Percentiles rank a stretch among this genome's conserved stretches.
These are phyloP conservation scores for Crinitomyces ghanaensis DNA, from an alignment of 805 yeast species.

Conservation along the genomic window DNA sequence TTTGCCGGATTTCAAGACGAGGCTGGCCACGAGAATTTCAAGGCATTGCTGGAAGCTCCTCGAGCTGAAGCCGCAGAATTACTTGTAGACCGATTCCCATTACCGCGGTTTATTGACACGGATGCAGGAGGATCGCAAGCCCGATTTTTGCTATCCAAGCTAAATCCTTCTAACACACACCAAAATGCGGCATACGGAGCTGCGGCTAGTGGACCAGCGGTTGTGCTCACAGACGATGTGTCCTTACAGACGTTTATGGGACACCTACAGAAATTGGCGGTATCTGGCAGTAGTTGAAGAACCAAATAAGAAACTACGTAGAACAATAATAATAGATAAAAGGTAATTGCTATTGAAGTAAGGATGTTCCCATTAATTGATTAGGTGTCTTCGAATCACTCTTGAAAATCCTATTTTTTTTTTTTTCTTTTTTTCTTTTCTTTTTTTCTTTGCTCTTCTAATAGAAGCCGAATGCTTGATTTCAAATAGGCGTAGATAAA, in stretches of 20 bases:
- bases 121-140: slow-evolving; percentile 99
- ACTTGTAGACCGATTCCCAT: slow-evolving; percentile 87
- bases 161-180: slow-evolving; percentile 86
- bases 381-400: too few species aligned
- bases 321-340: too few species aligned
- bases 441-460: too few species aligned
- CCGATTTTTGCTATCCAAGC: slow-evolving; percentile 85
- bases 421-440: too few species aligned
- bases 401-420: too few species aligned
- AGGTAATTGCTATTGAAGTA: too few species aligned
- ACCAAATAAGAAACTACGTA: too few species aligned
- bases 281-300: slow-evolving; percentile 39
- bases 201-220: slow-evolving; percentile 49
- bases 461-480: too few species aligned
- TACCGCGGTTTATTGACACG: slow-evolving; percentile 94
- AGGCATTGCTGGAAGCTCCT: slow-evolving; percentile 77
- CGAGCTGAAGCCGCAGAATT: slow-evolving; percentile 86
- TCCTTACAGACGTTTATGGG: slow-evolving; percentile 90
- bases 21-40: slow-evolving; percentile 81
- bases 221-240: slow-evolving; percentile 94
- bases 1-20: slow-evolving; percentile 90
- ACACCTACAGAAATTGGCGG: slow-evolving; percentile 87
- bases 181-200: slow-evolving; percentile 45
- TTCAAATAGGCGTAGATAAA: too few species aligned
- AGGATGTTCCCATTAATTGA: too few species aligned